A percentile compares a stretch with the other conserved stretches of the same genome.
phyloP scores from a whole-genome alignment of 2,329 filamentous ascomycete genomes.

The Claviceps purpurea region DNA sequence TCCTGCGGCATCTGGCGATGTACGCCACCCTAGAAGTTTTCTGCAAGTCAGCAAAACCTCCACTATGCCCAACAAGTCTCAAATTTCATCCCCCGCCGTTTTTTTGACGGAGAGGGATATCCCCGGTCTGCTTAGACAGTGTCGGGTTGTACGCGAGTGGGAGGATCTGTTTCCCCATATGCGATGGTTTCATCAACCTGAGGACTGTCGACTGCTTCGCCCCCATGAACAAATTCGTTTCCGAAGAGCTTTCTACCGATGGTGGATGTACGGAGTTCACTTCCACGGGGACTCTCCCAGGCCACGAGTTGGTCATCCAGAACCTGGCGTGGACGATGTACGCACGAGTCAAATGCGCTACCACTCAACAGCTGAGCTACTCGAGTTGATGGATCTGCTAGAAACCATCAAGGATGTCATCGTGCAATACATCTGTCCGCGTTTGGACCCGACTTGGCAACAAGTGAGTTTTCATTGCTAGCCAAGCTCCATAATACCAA shows the following conservation, averaged over 20 bases:
- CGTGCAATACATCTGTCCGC: slow-evolving; percentile 32
- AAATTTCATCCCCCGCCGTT: slow-evolving; percentile 10
- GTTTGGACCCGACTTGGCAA: slow-evolving; percentile 23
- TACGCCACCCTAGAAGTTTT: slow-evolving; percentile 7
- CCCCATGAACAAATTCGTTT: slow-evolving; percentile 31
- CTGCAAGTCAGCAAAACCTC: slow-evolving; percentile 9
- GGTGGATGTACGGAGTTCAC: slow-evolving; percentile 41
- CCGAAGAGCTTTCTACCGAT: slow-evolving; percentile 36
- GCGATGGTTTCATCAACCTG: slow-evolving; percentile 32
- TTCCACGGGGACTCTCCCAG: slow-evolving; percentile 33
- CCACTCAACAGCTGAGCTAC: slow-evolving; percentile 28
- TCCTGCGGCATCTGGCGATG: not conserved
- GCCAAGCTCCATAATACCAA: not conserved
- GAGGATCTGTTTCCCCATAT: slow-evolving; percentile 28
- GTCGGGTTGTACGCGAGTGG: slow-evolving; percentile 24
- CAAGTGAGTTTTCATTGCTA: slow-evolving; percentile 16
- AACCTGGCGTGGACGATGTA: slow-evolving; percentile 26
- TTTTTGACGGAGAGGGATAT: slow-evolving; percentile 21
- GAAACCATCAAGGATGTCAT: slow-evolving; percentile 31
- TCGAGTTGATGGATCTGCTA: slow-evolving; percentile 33
- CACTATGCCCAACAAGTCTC: not conserved
- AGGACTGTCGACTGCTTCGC: slow-evolving; percentile 30
- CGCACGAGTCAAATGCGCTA: slow-evolving; percentile 30
- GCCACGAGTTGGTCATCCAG: slow-evolving; percentile 23
- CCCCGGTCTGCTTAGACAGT: slow-evolving; percentile 19